Percentiles rank a stretch among this genome's conserved stretches.
These are phyloP conservation scores for Xylaria intraflava DNA, from an alignment of 495 filamentous ascomycete species.

Conservation along the genomic window DNA sequence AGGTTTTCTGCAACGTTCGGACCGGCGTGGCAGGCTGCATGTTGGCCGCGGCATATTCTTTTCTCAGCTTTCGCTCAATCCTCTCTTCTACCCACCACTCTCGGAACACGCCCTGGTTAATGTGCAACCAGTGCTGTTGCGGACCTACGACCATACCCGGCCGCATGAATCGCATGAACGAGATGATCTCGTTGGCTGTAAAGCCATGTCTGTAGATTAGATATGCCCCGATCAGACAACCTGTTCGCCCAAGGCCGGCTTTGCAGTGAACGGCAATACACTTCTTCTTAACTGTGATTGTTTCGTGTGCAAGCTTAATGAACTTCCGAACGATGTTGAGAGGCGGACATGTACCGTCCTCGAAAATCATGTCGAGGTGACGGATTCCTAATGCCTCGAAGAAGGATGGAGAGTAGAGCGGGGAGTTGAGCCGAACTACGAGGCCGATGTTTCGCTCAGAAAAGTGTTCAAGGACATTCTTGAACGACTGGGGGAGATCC, in stretches of 20 bases:
- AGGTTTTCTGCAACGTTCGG: slow-evolving; percentile 59
- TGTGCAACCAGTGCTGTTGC: slow-evolving; percentile 98
- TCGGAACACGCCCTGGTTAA: slow-evolving; percentile 92
- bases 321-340: slow-evolving; percentile 81
- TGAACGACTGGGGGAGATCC: slow-evolving; percentile 73
- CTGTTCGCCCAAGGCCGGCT: slow-evolving; percentile 92
- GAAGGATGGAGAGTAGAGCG: slow-evolving; percentile 89
- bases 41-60: slow-evolving; percentile 43
- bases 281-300: slow-evolving; percentile 78
- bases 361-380: slow-evolving; percentile 98
- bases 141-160: slow-evolving; percentile 98
- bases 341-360: slow-evolving; percentile 92
- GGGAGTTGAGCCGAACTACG: slow-evolving; percentile 90
- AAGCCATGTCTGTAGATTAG: slow-evolving; percentile 98
- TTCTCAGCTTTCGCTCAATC: slow-evolving; percentile 52
- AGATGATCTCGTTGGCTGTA: slow-evolving; percentile 95
- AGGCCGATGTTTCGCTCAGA: slow-evolving; percentile 77
- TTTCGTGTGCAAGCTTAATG: slow-evolving; percentile 89
- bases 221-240: slow-evolving; percentile 94
- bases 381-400: slow-evolving; percentile 92
- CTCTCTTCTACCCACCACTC: slow-evolving; percentile 97
- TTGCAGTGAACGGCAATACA: slow-evolving; percentile 98
- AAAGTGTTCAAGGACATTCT: slow-evolving; percentile 91
- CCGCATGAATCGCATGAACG: slow-evolving; percentile 99
- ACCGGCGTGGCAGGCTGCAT: slow-evolving; percentile 64